These are phyloP conservation scores for Yarrowia porcina DNA, from an alignment of 805 yeast species.

Conservation along the genomic window DNA sequence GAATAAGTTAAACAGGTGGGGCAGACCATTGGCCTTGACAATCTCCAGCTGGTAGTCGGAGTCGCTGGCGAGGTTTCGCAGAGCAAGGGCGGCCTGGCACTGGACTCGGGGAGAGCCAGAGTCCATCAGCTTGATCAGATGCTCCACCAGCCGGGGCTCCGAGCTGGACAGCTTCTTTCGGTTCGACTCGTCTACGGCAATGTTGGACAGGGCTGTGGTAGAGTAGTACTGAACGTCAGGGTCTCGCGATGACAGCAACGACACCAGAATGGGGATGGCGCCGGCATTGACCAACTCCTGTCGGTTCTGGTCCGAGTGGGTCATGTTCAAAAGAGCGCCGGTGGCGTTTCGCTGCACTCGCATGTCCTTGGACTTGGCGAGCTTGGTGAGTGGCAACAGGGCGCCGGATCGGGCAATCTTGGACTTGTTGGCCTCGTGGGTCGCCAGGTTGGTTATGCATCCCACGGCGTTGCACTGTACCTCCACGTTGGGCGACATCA, in stretches of 20 bases:
- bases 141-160: slow-evolving; percentile 86
- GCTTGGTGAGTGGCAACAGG: slow-evolving; percentile 84
- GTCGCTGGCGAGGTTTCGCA: slow-evolving; percentile 94
- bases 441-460: slow-evolving; percentile 95
- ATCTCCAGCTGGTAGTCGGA: slow-evolving; percentile 93
- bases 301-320: slow-evolving; percentile 94
- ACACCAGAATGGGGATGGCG: slow-evolving; percentile 93
- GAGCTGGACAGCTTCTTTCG: slow-evolving; percentile 84
- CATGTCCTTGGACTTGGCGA: slow-evolving; percentile 90
- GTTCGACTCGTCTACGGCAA: slow-evolving; percentile 93
- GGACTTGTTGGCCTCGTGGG: slow-evolving; percentile 94
- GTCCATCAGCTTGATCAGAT: slow-evolving; percentile 87
- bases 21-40: slow-evolving; percentile 92
- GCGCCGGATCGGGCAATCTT: slow-evolving; percentile 97
- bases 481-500: slow-evolving; percentile 95
- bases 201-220: slow-evolving; percentile 93
- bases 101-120: slow-evolving; percentile 92
- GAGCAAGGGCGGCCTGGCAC: slow-evolving; percentile 96
- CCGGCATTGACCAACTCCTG: slow-evolving; percentile 97
- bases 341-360: slow-evolving; percentile 98
- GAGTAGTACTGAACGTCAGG: slow-evolving; percentile 98
- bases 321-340: slow-evolving; percentile 96
- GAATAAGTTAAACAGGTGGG: slow-evolving; percentile 84
- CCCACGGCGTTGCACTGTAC: slow-evolving; percentile 99
- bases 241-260: slow-evolving; percentile 78